Percentiles rank a stretch among this genome's conserved stretches.
Conservation (phyloP, 352 stramenopile species). For the Pythium coloratum region DNA sequence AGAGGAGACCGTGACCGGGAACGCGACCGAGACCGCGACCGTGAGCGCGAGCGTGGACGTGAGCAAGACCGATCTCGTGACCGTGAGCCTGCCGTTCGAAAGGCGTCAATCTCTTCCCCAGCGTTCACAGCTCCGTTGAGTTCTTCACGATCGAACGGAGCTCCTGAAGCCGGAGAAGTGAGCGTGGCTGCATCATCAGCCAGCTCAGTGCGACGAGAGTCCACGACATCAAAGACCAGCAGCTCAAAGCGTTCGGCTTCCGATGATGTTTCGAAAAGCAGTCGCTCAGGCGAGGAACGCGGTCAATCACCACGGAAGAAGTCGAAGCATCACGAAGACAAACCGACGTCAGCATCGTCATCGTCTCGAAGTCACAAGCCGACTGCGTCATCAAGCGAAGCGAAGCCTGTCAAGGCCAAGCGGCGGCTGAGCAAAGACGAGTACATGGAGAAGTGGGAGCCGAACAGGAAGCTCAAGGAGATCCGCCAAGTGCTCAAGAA, state of each 20-base stretch:
- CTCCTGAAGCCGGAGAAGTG: constrained; percentile 46
- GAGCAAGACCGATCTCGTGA: constrained; percentile 15
- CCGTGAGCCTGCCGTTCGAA: constrained; percentile 20
- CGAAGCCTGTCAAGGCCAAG: constrained; percentile 5
- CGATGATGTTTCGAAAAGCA: constrained; percentile 30
- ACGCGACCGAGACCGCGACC: constrained; percentile 3
- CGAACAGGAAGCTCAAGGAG: constrained; percentile 68
- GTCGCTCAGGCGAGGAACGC: constrained; percentile 32
- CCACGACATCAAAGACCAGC: constrained; percentile 6
- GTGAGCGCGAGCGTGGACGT: constrained; percentile 9
- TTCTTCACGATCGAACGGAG: constrained; percentile 26
- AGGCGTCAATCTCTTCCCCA: constrained; percentile 34
- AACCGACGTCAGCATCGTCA: constrained; percentile 24
- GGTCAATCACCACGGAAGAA: constrained; percentile 32
- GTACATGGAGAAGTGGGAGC: constrained; percentile 78
- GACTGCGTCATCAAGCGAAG: constrained; percentile 6
- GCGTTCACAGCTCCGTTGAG: background rate
- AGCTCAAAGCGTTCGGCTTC: constrained; percentile 23
- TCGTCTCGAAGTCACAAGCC: constrained; percentile 10
- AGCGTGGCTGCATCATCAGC: background rate
- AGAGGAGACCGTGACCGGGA: constrained; percentile 6
- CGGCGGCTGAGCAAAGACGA: constrained; percentile 51
- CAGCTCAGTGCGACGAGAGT: constrained; percentile 17
- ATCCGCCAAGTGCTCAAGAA: constrained; percentile 85
- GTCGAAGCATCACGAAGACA: constrained; percentile 38